Base-by-base conservation (phyloP, 441 rosid species). In the Kokia cookei region DNA sequence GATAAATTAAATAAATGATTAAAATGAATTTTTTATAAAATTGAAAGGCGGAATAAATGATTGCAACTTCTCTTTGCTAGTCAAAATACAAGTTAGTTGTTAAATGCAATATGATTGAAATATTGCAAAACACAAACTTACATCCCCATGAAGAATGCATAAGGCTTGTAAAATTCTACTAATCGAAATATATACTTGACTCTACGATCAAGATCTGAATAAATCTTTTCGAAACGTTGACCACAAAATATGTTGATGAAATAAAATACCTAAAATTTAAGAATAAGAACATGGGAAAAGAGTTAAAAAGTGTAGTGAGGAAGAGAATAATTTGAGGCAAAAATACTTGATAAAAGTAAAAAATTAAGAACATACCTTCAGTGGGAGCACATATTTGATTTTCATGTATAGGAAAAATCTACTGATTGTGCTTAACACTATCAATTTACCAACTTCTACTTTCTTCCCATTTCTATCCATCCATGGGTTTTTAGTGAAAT, bases 401-500 rank as follows among this genome's bases (percentile, higher is more conserved):
- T 42, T 2, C 17, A 73, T 62, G 75, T 61, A 61, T 4, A 27
- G 5, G 1, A 2, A 79, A 78, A 83, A 87, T 74, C 72, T 79
- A 55, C 59, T 1, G 79, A 78, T 78, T 65, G 75, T 75, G 60
- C 48, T 80, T 2, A 87, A 37, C 2, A 82, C n/a, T 10, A 59
- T 74, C 0, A 45, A 0, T 27, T 78, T 76, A 2, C 35, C n/a
- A 13, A 79, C 83, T 4, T 48, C 74, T 15, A 82, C 76, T 0
- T 26, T 48, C 57, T 79, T 74, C 13, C 87, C 87, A 0, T 85
- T 71, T 55, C 72, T 69, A 50, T 82, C 59, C 4, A 69, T 73
- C 84, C 81, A 82, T 63, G 91, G 89, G 13, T 81, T 81, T 15
- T 65, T 12, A 13, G 43, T 68, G 69, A 87, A 87, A 76, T 83